Percentiles rank a stretch among this genome's conserved stretches.
These are phyloP conservation scores for Fraxinus quadrangulata DNA, from an alignment of 257 asterid genomes.

Conservation along the genomic window DNA sequence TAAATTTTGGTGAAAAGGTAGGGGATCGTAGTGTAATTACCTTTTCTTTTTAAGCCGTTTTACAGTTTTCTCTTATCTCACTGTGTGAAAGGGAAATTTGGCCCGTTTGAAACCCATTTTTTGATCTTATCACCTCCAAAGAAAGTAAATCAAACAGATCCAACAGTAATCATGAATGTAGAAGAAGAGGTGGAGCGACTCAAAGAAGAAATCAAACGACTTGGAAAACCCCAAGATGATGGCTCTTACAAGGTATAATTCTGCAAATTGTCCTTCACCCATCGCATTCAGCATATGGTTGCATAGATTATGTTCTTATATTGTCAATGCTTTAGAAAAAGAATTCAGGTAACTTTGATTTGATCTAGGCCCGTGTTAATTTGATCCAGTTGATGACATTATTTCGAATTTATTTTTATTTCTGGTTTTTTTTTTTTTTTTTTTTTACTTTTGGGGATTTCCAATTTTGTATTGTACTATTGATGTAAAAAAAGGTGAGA, in stretches of 20 bases:
- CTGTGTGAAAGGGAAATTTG: neutral
- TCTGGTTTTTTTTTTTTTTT: neutral
- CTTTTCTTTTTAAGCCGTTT: too few species aligned
- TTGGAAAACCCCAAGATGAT: slow-evolving; percentile 72
- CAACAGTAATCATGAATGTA: slow-evolving; percentile 61
- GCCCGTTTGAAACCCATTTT: too few species aligned
- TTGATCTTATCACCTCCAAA: neutral
- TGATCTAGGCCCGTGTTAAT: slow-evolving; percentile 9
- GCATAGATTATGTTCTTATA: neutral
- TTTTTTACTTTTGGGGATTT: neutral
- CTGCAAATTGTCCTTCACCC: neutral
- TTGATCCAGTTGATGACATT: neutral
- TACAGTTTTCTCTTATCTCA: neutral
- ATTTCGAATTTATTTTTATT: neutral
- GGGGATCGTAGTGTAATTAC: neutral
- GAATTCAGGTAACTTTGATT: neutral
- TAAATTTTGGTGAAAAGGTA: neutral
- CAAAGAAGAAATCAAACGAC: slow-evolving; percentile 81
- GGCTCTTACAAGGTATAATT: slow-evolving; percentile 80
- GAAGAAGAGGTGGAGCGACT: slow-evolving; percentile 87
- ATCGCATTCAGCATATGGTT: neutral
- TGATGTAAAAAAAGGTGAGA: neutral
- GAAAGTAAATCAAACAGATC: neutral
- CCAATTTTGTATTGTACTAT: neutral
- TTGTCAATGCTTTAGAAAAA: neutral